These are phyloP conservation scores for Flaveria sonorensis DNA, from an alignment of 129 eudicot species.

Conservation along the genomic window DNA sequence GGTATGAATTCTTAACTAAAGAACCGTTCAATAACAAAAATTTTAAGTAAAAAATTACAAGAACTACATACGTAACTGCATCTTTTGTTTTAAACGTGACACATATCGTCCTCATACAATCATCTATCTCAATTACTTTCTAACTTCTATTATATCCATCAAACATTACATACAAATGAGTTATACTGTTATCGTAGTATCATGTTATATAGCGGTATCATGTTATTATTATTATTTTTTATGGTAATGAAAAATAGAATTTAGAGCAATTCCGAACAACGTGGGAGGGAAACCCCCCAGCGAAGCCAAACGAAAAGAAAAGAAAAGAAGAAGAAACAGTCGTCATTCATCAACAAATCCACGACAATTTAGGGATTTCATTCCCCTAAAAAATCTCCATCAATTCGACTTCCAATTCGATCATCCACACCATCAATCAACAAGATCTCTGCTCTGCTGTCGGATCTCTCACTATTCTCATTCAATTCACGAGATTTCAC, in stretches of 20 bases:
- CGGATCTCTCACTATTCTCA: constrained; percentile 8
- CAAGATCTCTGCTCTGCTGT: constrained; percentile 31
- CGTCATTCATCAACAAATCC: constrained; percentile 24
- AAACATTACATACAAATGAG: no score
- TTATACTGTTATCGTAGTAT: no score
- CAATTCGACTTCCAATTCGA: constrained; percentile 26
- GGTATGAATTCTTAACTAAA: background rate
- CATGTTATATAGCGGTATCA: no score
- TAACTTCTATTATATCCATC: no score
- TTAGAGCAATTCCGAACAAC: constrained; percentile 41
- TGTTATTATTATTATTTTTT: no score
- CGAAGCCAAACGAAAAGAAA: constrained; percentile 15
- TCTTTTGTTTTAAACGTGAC: no score
- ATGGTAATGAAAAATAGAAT: constrained; percentile 7
- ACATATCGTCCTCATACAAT: no score
- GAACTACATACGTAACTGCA: no score
- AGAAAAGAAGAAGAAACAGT: constrained; percentile 32
- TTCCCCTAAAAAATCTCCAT: constrained; percentile 12
- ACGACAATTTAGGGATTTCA: constrained; percentile 34
- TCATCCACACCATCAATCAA: constrained; percentile 3
- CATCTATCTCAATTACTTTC: no score
- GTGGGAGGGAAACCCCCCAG: constrained; percentile 42
- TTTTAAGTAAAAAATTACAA: no score
- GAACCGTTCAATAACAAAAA: no score
- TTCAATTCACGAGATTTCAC: background rate